phyloP scores from a whole-genome alignment of 768 basidiomycete genomes.

The Termitomyces sp. region DNA sequence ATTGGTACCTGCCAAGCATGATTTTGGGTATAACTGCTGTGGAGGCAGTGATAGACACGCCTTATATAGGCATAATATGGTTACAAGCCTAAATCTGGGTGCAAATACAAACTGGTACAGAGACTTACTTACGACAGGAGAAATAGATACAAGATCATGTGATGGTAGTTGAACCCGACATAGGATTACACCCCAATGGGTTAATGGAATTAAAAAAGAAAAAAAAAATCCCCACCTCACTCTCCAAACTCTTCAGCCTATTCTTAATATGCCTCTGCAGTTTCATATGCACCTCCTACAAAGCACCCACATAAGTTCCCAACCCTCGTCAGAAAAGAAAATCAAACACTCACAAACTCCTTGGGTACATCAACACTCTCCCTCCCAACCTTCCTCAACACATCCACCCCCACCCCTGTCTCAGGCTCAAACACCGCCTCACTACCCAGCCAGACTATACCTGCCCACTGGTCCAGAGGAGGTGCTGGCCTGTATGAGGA shows the following conservation, averaged over 20 bases:
- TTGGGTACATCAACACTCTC: constrained; percentile 63
- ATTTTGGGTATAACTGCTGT: no score
- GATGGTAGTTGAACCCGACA: no score
- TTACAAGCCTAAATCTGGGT: no score
- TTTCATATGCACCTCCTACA: constrained; percentile 76
- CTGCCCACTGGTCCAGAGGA: constrained; percentile 68
- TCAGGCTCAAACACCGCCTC: constrained; percentile 51
- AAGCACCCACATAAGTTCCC: constrained; percentile 29
- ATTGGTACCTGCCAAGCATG: no score
- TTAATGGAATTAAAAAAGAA: no score
- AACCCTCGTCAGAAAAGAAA: constrained; percentile 1
- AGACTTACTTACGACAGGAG: no score
- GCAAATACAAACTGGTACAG: no score
- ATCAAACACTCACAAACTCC: constrained; percentile 50
- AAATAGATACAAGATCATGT: no score
- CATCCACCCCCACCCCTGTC: constrained; percentile 61
- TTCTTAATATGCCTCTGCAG: constrained; percentile 78
- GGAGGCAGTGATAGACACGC: no score
- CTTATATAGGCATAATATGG: no score
- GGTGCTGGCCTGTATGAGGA: constrained; percentile 50
- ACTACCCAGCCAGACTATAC: constrained; percentile 62
- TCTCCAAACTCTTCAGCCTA: constrained; percentile 66
- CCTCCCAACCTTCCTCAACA: constrained; percentile 58
- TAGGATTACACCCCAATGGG: no score
- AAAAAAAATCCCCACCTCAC: constrained; percentile 69